Base-by-base conservation (phyloP, 495 filamentous ascomycete genomes). In the Sordaria brevicollis region DNA sequence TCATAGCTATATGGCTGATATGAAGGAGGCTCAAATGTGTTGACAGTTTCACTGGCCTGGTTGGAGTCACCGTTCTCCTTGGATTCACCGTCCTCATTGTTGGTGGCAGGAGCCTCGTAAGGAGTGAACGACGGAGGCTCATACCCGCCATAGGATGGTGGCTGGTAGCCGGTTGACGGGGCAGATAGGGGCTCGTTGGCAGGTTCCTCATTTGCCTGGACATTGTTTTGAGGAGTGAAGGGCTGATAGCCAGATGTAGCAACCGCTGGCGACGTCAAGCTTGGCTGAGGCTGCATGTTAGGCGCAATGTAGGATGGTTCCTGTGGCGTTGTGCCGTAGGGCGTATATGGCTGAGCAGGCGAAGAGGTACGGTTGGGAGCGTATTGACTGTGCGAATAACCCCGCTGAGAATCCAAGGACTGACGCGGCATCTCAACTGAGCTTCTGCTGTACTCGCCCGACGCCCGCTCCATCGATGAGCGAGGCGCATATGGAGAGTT, bases 1-100 rank as follows among this genome's bases (percentile, higher is more conserved):
- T 89, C 85, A 71, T 87, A 88, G 69, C 80, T 72, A 35, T 81
- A 83, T 34, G 82, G 79, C 62, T 84, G 80, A 71, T 80, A 86
- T 17, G 85, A 82, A 2, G 86, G 82, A 31, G 85, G 83, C 39
- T 86, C 83, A 71, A 84, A 88, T 13, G 76, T 72, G 62, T 79
- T 78, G 66, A 76, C 68, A 37, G 11, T 13, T 31, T 70, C 76
- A 6, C 74, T 66, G 43, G 49, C 67, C 34, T 72, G 77, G 11
- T 71, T 71, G 0, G 54, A 49, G 2, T 17, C 39, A 17, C 39
- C 34, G n/a, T 70, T 35, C 13, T 36, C 69, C 5, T 67, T 19
- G 19, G 15, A 38, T n/a, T 35, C 65, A 11, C 37, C 36, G 34
- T 69, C 65, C 35, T 73, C 73, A 9, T 74, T 36, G 29, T 86